phyloP scores from a whole-genome alignment of 2,329 filamentous ascomycete genomes.

The Cladosporium phlei region DNA sequence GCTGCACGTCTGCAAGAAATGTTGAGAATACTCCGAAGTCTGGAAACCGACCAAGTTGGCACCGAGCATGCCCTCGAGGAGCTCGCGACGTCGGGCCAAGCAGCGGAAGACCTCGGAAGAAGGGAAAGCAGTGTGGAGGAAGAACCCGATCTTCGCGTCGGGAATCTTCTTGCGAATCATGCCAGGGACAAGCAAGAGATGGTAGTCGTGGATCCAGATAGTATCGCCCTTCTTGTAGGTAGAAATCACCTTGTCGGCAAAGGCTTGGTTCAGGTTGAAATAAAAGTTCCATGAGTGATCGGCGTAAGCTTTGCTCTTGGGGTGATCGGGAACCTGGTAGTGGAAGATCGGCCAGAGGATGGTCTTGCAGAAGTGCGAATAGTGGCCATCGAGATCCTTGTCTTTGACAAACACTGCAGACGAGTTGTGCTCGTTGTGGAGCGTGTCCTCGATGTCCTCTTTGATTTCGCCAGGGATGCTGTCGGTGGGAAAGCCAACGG shows the following conservation, averaged over 20 bases:
- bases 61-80: conserved; percentile 87
- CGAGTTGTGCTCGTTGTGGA: conserved; percentile 77
- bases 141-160: conserved; percentile 93
- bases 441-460: conserved; percentile 73
- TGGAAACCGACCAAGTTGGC: conserved; percentile 92
- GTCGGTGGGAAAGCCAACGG: conserved; percentile 90
- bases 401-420: conserved; percentile 81
- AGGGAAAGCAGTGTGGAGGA: conserved; percentile 90
- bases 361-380: conserved; percentile 94
- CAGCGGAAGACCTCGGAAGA: conserved; percentile 96
- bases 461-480: conserved; percentile 71
- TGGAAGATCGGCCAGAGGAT: conserved; percentile 98
- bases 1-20: conserved; percentile 94
- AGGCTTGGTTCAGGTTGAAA: conserved; percentile 84
- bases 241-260: conserved; percentile 82
- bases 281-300: conserved; percentile 97
- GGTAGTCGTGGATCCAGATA: conserved; percentile 95
- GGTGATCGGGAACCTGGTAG: conserved; percentile 95
- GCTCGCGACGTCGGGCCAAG: conserved; percentile 76
- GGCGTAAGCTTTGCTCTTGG: conserved; percentile 96
- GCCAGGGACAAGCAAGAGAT: conserved; percentile 77
- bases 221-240: conserved; percentile 92
- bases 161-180: conserved; percentile 89
- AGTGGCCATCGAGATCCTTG: conserved; percentile 90
- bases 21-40: conserved; percentile 84